Conservation (phyloP, 2,329 filamentous ascomycete genomes). For the Nigrospora oryzae region DNA sequence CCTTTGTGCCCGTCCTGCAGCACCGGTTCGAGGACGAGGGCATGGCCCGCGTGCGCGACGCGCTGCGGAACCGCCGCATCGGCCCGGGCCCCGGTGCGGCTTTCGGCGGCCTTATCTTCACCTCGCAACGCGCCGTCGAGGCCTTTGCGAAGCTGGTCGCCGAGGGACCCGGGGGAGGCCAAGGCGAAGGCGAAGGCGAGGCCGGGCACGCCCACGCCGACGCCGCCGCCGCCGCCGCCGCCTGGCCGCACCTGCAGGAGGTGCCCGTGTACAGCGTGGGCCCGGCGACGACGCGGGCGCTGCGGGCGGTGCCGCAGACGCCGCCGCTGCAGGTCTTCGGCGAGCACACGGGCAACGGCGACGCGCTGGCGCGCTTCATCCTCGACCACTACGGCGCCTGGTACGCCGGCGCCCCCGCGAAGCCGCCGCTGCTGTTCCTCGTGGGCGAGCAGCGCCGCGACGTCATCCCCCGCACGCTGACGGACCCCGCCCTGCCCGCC, state of each 20-base stretch:
- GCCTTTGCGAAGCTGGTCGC: conserved; percentile 59
- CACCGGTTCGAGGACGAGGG: conserved; percentile 58
- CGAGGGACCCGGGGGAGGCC: conserved; percentile 31
- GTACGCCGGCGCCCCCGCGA: conserved; percentile 31
- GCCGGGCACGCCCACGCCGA: too few relatives aligned
- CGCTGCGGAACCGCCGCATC: conserved; percentile 38
- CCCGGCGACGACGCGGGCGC: conserved; percentile 69
- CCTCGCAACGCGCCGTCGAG: conserved; percentile 76
- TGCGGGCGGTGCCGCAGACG: conserved; percentile 45
- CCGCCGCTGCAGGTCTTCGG: conserved; percentile 60
- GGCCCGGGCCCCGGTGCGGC: conserved; percentile 23
- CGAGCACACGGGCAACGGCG: conserved; percentile 76
- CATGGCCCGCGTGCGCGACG: conserved; percentile 39
- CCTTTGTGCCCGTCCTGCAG: conserved; percentile 70
- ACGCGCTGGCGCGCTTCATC: conserved; percentile 70
- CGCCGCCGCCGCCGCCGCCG: conserved; percentile 13
- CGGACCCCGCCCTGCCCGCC: conserved; percentile 41
- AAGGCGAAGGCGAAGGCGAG: conserved; percentile 4
- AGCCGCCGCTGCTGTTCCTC: conserved; percentile 70
- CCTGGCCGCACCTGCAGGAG: conserved; percentile 46
- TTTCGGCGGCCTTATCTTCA: conserved; percentile 77
- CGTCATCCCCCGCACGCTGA: conserved; percentile 77
- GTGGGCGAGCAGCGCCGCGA: conserved; percentile 87
- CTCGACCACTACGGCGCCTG: conserved; percentile 62
- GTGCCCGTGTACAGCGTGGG: conserved; percentile 70